Base-by-base conservation (phyloP, 2,329 filamentous ascomycete species). In the Madurella mycetomatis region DNA sequence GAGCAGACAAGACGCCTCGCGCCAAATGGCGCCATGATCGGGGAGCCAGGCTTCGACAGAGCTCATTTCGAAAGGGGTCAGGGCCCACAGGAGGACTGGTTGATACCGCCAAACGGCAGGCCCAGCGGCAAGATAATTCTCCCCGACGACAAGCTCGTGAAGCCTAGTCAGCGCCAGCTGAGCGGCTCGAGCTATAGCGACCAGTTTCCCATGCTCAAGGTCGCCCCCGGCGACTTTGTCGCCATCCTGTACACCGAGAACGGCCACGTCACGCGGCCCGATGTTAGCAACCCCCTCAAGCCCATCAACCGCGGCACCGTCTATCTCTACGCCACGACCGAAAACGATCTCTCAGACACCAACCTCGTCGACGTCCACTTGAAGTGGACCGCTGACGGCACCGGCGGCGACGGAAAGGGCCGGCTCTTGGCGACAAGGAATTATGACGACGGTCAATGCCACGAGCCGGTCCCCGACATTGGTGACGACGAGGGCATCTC, bases 371-470 rank as follows among this genome's bases (percentile, higher is more conserved):
- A 90, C 65, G 86, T 96, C 34, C 84, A 95, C 60, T 76, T 86
- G 49, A 69, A 76, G 34, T 97, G 94, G 94, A 96, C 84, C 45
- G 69, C 77, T 16, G 84, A 90, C 53, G 92, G 92, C 57, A 87
- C 81, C 5, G 91, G 92, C 17, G 92, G 92, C 18, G 85, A 96
- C 67, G 78, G 81, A 47, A 83, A 87, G 41, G 94, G 94, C 32
- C 76, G 77, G 41, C 83, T 97, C 12, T 75, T 97, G 39, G 83
- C 86, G 0, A 87, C 83, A 1, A 85, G 90, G 62, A 84, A 88
- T 74, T 99, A 85, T 69, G 94, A 97, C 65, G 94, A 99, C 64
- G 88, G 87, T 25, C 87, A 90, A 65, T 99, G 94, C 76, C 91
- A 91, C 69, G 88, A 97, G 73, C 71, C 83, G 65, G 18, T 52